Conservation (phyloP, 2,329 filamentous ascomycete genomes). For the Verticillium albo-atrum region DNA sequence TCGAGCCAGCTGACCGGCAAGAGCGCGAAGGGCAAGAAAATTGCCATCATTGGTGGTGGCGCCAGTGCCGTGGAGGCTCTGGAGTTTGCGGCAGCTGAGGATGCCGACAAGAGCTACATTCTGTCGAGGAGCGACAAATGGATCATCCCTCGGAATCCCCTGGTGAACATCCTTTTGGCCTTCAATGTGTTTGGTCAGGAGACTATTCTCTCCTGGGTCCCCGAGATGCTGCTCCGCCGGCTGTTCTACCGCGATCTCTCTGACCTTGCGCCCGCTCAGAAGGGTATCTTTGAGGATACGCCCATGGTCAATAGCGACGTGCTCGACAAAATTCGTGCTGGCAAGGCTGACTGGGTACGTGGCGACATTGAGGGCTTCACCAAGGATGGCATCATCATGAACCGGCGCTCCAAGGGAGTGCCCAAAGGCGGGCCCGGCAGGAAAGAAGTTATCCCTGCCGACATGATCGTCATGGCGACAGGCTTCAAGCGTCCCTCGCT, state of each 20-base stretch:
- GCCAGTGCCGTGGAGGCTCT: constrained; percentile 79
- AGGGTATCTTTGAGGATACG: constrained; percentile 77
- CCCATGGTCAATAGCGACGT: constrained; percentile 86
- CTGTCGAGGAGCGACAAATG: constrained; percentile 78
- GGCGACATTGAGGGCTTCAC: constrained; percentile 70
- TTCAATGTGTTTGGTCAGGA: constrained; percentile 78
- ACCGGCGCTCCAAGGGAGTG: constrained; percentile 65
- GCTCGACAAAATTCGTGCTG: constrained; percentile 68
- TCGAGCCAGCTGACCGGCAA: constrained; percentile 71
- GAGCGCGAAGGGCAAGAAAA: constrained; percentile 66
- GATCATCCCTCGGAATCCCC: constrained; percentile 77
- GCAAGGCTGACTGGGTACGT: constrained; percentile 72
- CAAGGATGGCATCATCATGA: constrained; percentile 63
- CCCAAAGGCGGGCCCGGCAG: constrained; percentile 71
- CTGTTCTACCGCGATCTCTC: constrained; percentile 81
- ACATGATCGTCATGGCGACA: constrained; percentile 79
- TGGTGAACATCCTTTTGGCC: constrained; percentile 69
- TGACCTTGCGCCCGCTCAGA: constrained; percentile 64
- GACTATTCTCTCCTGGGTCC: constrained; percentile 71
- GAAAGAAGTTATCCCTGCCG: constrained; percentile 61
- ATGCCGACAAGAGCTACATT: constrained; percentile 65
- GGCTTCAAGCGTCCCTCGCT: constrained; percentile 73
- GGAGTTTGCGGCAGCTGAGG: constrained; percentile 67
- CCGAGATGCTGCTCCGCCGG: constrained; percentile 67
- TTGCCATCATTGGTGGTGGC: constrained; percentile 73